Evolutionary conservation across 306 rosid genomes (phyloP), one percentile per base, ranked within the genome.

Genomic region (Vigna reflexopilosa): DNA sequence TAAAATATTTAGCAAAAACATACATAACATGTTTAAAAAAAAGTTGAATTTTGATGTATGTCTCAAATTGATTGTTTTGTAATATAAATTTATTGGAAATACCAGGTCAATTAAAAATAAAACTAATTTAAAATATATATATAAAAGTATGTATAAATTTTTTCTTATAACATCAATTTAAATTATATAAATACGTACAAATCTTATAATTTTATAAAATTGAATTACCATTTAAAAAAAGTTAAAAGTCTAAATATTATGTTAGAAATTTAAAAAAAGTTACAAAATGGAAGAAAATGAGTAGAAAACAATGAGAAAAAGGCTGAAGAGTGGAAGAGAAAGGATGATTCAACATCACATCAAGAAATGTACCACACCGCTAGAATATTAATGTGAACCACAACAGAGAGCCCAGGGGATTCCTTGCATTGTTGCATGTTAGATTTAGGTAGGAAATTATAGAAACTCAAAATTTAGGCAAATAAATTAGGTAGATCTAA

Each of bases 291-390:
- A 63, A 54, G 70, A 73, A 66, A 34, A 52, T 42, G 13, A 28
- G 0, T 14, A 14, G 20, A 11, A 36, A 54, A 34, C 1, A 72
- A 71, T 11, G 54, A 32, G 16, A 67, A 44, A 50, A 49, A 56
- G 63, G 54, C 3, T 42, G 49, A 30, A 67, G 75, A 47, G 36
- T 75, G 77, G 70, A 36, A 40, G 34, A 65, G 63, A 69, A 42
- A 9, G 68, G 77, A 78, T 56, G 80, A 83, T 67, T 58, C 67
- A 72, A 54, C 67, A 82, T 73, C 84, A 73, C 76, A 86, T 70
- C 84, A 79, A 59, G 67, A 66, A 79, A 67, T 55, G 56, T 77
- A 74, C 45, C 79, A 20, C 61, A 63, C 49, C 24, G 38, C 17
- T 0, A 61, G 85, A 68, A 76, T 78, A 76, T 79, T 57, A 83